Base-by-base conservation (phyloP, 805 yeast genomes). In the Millerozyma acaciae region DNA sequence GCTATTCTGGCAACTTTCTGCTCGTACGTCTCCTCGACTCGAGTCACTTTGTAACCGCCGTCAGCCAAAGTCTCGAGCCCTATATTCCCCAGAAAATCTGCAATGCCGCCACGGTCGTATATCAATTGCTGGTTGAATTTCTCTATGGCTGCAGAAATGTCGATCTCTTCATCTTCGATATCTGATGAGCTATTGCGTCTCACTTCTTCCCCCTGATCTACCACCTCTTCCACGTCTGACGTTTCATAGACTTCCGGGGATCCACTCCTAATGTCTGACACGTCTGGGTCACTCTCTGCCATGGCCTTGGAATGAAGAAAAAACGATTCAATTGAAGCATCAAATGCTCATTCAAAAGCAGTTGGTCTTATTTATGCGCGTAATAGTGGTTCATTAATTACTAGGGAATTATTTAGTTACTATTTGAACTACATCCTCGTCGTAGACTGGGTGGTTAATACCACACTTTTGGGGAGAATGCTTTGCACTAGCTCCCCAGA, bases 401-500 rank as follows among this genome's bases (percentile, higher is more conserved):
- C 24, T 19, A 4, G 16, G 10, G 6, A 19, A 21, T 23, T 68
- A 88, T 63, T 88, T 90, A 14, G 96, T 78, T 31, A 90, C 87
- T 37, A 90, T 77, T 32, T 93, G 81, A 15, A 93, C 90, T 12
- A 90, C 98, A 55, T 90, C 98, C 53, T 89, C 97, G 54, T 90
- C 97, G 46, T 84, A 78, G 9, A 93, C 81, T 22, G 67, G 65
- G 55, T 90, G 98, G 42, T 55, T 75, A 37, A 90, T 66, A 0
- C 98, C 97, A 68, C 97, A 90, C 54, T 90, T 90, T 53, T 90
- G 98, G 4, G 97, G 97, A 21, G 90, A 85, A 54, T 87, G 95
- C 56, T 93, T 93, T 5, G 97, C 84, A 29, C 94, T 81, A 1
- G 89, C 78, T 0, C 98, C 98, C 97, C 97, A 90, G 5, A 90